phyloP scores from a whole-genome alignment of 2,329 filamentous ascomycete genomes.

The Diaporthe sp. region DNA sequence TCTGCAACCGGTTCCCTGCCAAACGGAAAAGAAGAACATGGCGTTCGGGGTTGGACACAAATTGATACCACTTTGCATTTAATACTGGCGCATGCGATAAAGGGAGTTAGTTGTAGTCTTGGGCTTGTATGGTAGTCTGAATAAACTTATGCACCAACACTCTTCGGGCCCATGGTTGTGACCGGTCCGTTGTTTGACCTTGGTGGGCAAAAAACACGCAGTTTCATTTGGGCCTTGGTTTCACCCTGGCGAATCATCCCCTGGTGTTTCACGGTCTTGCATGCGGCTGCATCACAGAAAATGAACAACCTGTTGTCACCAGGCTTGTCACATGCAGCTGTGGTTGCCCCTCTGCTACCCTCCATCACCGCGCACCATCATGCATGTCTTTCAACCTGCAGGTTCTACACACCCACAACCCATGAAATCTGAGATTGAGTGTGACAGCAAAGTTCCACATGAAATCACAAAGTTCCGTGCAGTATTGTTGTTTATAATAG shows the following conservation, averaged over 20 bases:
- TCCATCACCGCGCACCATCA: not conserved
- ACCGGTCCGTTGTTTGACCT: slow-evolving; percentile 1
- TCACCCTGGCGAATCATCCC: not conserved
- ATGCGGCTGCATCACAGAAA: not conserved
- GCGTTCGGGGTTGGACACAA: not conserved
- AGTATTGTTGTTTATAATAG: not conserved
- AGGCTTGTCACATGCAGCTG: not conserved
- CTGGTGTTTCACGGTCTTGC: not conserved
- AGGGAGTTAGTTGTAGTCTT: not conserved
- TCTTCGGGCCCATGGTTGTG: not conserved
- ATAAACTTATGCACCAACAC: slow-evolving; percentile 10
- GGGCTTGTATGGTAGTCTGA: not conserved
- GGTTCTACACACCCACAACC: not conserved
- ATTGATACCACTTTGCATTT: slow-evolving; percentile 10
- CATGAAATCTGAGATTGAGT: not conserved
- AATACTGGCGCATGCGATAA: too few relatives aligned
- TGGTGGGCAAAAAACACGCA: not conserved
- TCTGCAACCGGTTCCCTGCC: not conserved
- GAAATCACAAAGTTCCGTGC: not conserved
- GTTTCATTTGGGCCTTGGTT: not conserved
- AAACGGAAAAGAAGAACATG: not conserved
- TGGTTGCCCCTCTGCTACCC: not conserved
- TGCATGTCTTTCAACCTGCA: not conserved
- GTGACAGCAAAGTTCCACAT: slow-evolving; percentile 1
- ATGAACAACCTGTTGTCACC: not conserved